phyloP scores from a whole-genome alignment of 257 asterid genomes.

The Petunia axillaris region DNA sequence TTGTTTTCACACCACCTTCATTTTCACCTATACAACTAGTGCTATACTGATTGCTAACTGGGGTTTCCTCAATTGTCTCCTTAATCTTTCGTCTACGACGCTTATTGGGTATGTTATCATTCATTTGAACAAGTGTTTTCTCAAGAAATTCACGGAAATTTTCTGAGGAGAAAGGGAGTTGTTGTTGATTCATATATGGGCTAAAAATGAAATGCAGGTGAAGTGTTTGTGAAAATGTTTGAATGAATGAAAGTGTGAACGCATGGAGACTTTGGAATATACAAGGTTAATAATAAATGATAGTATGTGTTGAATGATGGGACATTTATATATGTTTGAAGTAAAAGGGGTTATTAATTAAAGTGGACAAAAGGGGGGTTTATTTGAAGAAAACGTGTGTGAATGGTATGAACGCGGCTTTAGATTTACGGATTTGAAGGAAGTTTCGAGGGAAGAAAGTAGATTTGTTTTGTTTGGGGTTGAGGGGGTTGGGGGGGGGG shows the following conservation, averaged over 20 bases:
- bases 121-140: constrained; percentile 44
- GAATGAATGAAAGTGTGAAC: constrained; percentile 55
- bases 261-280: constrained; percentile 30
- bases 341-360: constrained; percentile 13
- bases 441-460: constrained; percentile 39
- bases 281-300: constrained; percentile 33
- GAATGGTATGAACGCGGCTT: constrained; percentile 58
- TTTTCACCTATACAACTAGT: constrained; percentile 27
- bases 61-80: not conserved
- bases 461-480: not conserved
- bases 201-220: constrained; percentile 27
- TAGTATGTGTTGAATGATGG: constrained; percentile 35
- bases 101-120: constrained; percentile 47
- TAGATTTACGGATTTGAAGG: constrained; percentile 34
- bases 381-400: constrained; percentile 41
- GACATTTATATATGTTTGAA: constrained; percentile 3
- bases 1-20: constrained; percentile 60
- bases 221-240: constrained; percentile 52
- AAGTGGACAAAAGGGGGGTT: not conserved
- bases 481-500: not conserved
- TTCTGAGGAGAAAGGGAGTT: not conserved
- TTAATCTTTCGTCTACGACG: constrained; percentile 44
- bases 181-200: constrained; percentile 26
- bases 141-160: not conserved
- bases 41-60: constrained; percentile 23